A percentile compares a stretch with the other conserved stretches of the same genome.
These are phyloP conservation scores for Pseudonectria buxi DNA, from an alignment of 2,329 filamentous ascomycete genomes.

Conservation along the genomic window DNA sequence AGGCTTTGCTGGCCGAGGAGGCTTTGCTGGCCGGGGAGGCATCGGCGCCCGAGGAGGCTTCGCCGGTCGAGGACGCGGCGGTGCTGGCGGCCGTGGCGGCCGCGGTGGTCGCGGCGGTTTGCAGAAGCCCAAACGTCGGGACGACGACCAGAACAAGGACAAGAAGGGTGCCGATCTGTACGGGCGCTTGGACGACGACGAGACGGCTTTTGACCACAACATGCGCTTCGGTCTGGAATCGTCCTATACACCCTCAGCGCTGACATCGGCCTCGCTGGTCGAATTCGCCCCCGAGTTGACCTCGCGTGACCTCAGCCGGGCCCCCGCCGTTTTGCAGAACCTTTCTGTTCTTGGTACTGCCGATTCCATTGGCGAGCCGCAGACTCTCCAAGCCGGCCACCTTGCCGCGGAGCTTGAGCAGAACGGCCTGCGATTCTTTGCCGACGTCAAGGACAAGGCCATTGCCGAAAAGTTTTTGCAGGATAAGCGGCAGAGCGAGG, in stretches of 20 bases:
- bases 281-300: constrained; percentile 25
- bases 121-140: constrained; percentile 8
- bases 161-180: constrained; percentile 18
- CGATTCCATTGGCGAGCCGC: constrained; percentile 26
- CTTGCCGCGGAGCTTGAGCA: constrained; percentile 26
- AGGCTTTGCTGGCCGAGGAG: background rate
- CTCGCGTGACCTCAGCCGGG: constrained; percentile 20
- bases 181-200: constrained; percentile 24
- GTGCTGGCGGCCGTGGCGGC: constrained; percentile 12
- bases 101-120: constrained; percentile 12
- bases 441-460: constrained; percentile 16
- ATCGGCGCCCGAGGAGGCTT: constrained; percentile 2
- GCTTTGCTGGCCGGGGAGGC: background rate
- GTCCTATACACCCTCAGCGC: constrained; percentile 24
- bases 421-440: constrained; percentile 26
- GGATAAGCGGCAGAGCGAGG: too few species aligned
- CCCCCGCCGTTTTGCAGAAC: constrained; percentile 29
- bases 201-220: constrained; percentile 28
- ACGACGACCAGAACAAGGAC: constrained; percentile 19
- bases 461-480: too few species aligned
- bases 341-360: constrained; percentile 30
- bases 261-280: constrained; percentile 27
- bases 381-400: constrained; percentile 23
- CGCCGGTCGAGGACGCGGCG: constrained; percentile 14
- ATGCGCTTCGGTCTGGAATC: constrained; percentile 29